Conservation (phyloP, 345 rosid genomes). For the Sapria himalayana region DNA sequence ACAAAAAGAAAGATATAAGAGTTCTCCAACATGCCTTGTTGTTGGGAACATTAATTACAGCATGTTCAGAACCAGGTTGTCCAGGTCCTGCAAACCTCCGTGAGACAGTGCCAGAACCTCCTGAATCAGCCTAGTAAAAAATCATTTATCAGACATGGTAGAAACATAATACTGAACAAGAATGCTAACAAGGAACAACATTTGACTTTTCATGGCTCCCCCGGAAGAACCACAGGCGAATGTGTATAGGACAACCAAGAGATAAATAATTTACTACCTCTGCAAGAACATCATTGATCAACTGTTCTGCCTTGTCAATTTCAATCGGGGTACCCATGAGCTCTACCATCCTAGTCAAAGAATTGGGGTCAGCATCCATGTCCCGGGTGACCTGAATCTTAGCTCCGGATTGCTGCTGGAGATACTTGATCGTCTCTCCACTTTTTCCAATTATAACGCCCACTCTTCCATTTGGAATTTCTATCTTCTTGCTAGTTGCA, state of each 20-base stretch:
- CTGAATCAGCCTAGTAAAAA: constrained; percentile 86
- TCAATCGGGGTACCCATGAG: constrained; percentile 67
- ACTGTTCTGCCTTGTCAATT: constrained; percentile 71
- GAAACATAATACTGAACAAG: no score
- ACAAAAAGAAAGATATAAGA: constrained; percentile 4
- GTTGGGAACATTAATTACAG: constrained; percentile 59
- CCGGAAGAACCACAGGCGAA: no score
- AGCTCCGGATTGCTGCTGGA: constrained; percentile 87
- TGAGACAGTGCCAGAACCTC: constrained; percentile 61
- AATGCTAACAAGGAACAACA: no score
- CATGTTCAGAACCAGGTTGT: constrained; percentile 57
- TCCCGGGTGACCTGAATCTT: constrained; percentile 96
- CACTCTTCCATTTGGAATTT: constrained; percentile 78
- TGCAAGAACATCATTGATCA: constrained; percentile 80
- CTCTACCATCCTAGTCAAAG: constrained; percentile 52
- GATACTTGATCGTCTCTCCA: constrained; percentile 91
- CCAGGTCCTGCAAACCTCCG: constrained; percentile 67
- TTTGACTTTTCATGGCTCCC: no score
- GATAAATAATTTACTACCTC: constrained; percentile 23
- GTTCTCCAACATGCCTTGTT: constrained; percentile 45
- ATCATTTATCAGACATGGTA: no score
- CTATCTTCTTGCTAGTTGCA: constrained; percentile 67
- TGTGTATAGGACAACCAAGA: no score
- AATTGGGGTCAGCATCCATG: constrained; percentile 73
- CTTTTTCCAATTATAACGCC: constrained; percentile 96